These are phyloP conservation scores for Capsicum chinense DNA, from an alignment of 257 asterid genomes.

Conservation along the genomic window DNA sequence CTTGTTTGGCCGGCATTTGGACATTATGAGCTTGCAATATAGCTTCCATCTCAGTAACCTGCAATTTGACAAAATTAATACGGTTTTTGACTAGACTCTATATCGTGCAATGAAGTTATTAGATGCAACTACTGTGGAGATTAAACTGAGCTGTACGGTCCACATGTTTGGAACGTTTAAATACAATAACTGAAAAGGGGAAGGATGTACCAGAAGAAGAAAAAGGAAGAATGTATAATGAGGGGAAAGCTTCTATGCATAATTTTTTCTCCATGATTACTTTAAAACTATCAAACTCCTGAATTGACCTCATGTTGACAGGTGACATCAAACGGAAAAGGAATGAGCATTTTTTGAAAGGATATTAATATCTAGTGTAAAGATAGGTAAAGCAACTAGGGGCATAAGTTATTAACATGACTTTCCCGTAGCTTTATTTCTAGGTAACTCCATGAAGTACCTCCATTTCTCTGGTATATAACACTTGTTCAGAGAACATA, in stretches of 20 bases:
- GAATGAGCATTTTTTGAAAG: not conserved
- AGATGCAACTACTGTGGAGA: slow-evolving; percentile 7
- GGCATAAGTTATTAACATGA: not conserved
- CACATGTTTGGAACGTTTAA: not conserved
- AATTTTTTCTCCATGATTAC: not conserved
- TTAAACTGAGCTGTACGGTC: not conserved
- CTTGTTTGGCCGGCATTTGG: slow-evolving; percentile 75
- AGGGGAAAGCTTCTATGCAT: slow-evolving; percentile 21
- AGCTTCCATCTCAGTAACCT: slow-evolving; percentile 95
- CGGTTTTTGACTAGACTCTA: not conserved
- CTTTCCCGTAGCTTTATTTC: not conserved
- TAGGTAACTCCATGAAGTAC: slow-evolving; percentile 7
- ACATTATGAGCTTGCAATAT: slow-evolving; percentile 75
- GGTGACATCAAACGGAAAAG: slow-evolving; percentile 11
- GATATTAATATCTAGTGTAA: not conserved
- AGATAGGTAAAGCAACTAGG: slow-evolving; percentile 14
- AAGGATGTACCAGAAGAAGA: too few relatives aligned
- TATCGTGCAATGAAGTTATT: not conserved
- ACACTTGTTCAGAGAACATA: not conserved
- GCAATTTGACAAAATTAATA: slow-evolving; percentile 19
- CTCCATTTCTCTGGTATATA: slow-evolving; percentile 6
- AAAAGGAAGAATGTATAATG: not conserved
- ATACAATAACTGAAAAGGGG: slow-evolving; percentile 3
- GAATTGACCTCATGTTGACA: not conserved
- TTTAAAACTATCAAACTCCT: slow-evolving; percentile 12